These are phyloP conservation scores for Alisma plantagoaquatica DNA, from an alignment of 106 monocot genomes.

Conservation along the genomic window DNA sequence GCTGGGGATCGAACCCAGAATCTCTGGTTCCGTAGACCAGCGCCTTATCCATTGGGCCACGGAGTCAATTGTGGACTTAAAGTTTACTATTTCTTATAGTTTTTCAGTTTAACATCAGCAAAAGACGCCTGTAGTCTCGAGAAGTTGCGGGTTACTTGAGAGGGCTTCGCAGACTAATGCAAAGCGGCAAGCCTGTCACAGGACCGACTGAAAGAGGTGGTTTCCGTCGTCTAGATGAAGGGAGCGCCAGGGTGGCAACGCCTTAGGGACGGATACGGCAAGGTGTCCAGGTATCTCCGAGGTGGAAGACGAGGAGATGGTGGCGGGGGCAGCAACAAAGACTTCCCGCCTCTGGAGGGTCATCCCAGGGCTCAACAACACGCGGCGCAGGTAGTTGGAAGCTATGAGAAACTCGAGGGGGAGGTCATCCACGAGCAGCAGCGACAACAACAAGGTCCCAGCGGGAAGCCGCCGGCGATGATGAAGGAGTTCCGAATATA, in stretches of 20 bases:
- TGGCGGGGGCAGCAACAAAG: background rate
- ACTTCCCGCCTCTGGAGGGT: constrained; percentile 28
- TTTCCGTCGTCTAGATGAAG: constrained; percentile 27
- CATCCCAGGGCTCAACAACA: constrained; percentile 28
- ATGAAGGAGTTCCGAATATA: constrained; percentile 63
- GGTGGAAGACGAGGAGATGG: no score
- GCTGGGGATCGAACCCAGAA: constrained; percentile 53
- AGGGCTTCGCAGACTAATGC: no score
- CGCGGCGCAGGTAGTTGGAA: constrained; percentile 14
- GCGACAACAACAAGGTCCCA: no score
- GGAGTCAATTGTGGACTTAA: constrained; percentile 60
- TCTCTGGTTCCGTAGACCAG: constrained; percentile 84
- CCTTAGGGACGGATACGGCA: constrained; percentile 11
- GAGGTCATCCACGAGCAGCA: constrained; percentile 1
- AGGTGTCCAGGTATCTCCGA: constrained; percentile 1
- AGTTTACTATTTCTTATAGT: background rate
- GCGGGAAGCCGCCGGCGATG: no score
- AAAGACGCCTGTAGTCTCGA: background rate
- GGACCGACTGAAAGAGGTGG: background rate
- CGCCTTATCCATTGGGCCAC: constrained; percentile 99
- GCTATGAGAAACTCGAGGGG: constrained; percentile 8
- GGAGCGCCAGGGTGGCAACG: no score
- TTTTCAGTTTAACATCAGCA: background rate
- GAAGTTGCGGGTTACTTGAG: background rate
- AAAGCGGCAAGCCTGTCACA: no score